Evolutionary conservation across 768 basidiomycete genomes (phyloP), one percentile per base, ranked within the genome.

Genomic region (Psilocybe subaeruginosa): DNA sequence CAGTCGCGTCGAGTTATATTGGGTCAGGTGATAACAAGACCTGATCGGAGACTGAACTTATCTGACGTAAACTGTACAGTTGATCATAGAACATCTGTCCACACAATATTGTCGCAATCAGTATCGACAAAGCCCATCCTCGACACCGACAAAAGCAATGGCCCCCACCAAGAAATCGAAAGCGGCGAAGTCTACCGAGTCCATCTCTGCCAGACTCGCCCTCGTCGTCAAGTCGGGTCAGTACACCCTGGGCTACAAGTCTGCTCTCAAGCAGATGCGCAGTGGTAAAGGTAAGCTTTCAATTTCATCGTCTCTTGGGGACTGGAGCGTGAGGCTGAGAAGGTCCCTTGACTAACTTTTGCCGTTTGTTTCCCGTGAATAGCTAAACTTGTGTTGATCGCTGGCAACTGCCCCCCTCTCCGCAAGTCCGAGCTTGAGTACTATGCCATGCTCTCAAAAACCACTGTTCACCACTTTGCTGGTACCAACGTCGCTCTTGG

Each of bases 381-480:
- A 99, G 97, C 97, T 79, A 99, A 97, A 82, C 93, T 99, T 69
- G 91, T 99, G 74, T 82, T 99, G 77, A 97, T 99, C 74, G 95
- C 97, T 72, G 96, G 95, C 69, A 99, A 99, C 83, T 97, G 95
- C 82, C 97, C 97, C 60, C 97, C 97, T 64, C 88, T 99, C 64
- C 94, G 97, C 78, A 97, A 97, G 79, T 98, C 97, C 63, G 97
- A 99, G 85, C 85, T 99, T 61, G 97, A 99, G 84, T 99, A 99
- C 85, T 99, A 99, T 76, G 97, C 95, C 81, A 97, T 97, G 96
- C 85, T 99, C 75, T 97, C 95, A 68, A 99, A 99, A 85, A 99
- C 97, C 60, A 88, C 92, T 60, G 97, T 99, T 59, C 97, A 99
- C 81, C 96, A 99, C 82, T 99, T 97, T 77, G 84, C 88, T 66